phyloP scores from a whole-genome alignment of 371 early-diverging fungal genomes.

The Mortierella sp. region DNA sequence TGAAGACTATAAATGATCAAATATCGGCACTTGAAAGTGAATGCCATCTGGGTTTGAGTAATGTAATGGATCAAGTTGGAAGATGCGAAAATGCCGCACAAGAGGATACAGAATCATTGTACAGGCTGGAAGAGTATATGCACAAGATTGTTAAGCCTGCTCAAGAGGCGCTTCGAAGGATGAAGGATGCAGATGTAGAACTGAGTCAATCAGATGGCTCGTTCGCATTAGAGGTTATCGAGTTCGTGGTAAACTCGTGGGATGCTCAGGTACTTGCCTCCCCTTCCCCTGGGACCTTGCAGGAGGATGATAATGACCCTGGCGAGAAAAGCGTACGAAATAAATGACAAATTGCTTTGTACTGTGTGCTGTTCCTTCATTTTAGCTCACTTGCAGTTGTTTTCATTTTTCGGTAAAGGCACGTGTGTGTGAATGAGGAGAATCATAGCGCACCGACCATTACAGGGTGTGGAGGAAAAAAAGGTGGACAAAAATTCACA shows the following conservation, averaged over 20 bases:
- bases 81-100: neutral
- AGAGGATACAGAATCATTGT: neutral
- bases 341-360: slow-evolving; percentile 12
- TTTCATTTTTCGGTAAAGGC: no score
- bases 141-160: slow-evolving; percentile 28
- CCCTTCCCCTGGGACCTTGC: neutral
- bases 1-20: slow-evolving; percentile 17
- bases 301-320: slow-evolving; percentile 5
- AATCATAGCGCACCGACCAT: no score
- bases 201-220: neutral
- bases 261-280: slow-evolving; percentile 29
- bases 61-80: neutral
- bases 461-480: no score
- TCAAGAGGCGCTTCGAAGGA: slow-evolving; percentile 3
- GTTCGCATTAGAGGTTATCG: slow-evolving; percentile 23
- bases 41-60: slow-evolving; percentile 7
- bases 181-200: neutral
- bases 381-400: no score
- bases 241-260: slow-evolving; percentile 35
- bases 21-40: slow-evolving; percentile 3
- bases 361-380: neutral
- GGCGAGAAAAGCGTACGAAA: slow-evolving; percentile 14
- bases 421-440: neutral
- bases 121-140: slow-evolving; percentile 19
- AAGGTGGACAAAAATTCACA: slow-evolving; percentile 1